Evolutionary conservation across 2,329 filamentous ascomycete genomes (phyloP), one percentile per base, ranked within the genome.

Genomic region (Shiraia sp.): DNA sequence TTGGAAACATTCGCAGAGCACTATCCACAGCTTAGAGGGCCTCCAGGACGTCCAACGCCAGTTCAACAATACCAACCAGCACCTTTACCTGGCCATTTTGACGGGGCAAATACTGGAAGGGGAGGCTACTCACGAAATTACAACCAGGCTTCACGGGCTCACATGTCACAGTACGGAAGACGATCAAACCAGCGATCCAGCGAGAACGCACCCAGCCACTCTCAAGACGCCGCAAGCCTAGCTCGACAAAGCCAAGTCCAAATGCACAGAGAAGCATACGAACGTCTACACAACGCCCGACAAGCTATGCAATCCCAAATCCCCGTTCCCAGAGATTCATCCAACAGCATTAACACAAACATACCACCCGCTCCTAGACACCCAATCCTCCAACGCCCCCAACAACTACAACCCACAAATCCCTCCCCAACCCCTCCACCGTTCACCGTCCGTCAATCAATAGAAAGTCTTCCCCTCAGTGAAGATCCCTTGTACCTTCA

Each of bases 1-100:
- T 47, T 65, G 9, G 55, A 63, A 23, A 35, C 57, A 6, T 45
- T 58, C 19, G 42, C 60, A 19, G 46, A 59, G 30, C 53, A 48
- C 27, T 49, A 53, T 38, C 42, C 41, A 24, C 32, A 32, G 13
- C 23, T 37, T 6, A 5, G 40, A 10, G 28, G 26, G 19, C 28
- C 40, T 3, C 35, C 35, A 8, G 46, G 46, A 13, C 47, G 32
- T 28, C 36, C 25, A 9, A 28, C 32, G 26, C 16, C 33, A 22
- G n/a, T 39, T n/a, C 30, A 19, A n/a, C 2, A 14, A 15, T 12
- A 10, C 32, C 16, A 23, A 13, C 17, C 30, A 15, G 10, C n/a
- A 32, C 6, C 15, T 32, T 17, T 17, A 12, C 12, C 2, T 32
- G 30, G n/a, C 15, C 5, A 2, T 7, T 6, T 16, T 32, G 4